Evolutionary conservation across 2,329 filamentous ascomycete genomes (phyloP), one percentile per base, ranked within the genome.

Genomic region (Alternaria sp.): DNA sequence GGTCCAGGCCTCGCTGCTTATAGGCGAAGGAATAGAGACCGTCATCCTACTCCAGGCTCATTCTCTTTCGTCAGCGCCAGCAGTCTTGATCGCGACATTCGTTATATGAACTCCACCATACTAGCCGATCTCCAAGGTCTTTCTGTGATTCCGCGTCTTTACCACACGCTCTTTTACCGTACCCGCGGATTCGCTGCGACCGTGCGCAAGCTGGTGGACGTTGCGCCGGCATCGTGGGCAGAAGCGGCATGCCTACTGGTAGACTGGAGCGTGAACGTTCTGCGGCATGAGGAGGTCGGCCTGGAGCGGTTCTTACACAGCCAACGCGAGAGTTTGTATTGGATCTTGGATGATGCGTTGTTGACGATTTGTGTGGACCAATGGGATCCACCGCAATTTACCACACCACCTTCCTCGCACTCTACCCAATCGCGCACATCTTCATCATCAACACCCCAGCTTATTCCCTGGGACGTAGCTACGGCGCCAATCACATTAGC

Each of bases 251-350:
- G 54, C 23, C 52, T 56, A 14, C 36, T 62, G n/a, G 42, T 66
- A 1, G 44, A 62, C 13, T 65, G 53, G 54, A 60, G 59, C 10
- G 40, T 60, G 6, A 33, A 54, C 2, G 23, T 66, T 7, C 24
- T 66, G 21, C 54, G 50, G 13, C 53, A 58, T 13, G 23, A 54
- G 3, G 26, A 31, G 17, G 24, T 65, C 3, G 17, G 51, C 5
- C 52, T 66, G 23, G 56, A 65, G 23, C 31, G 45, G 1, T 63
- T 66, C n/a, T 40, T 66, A 36, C 52, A 55, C 26, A 58, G 62
- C 24, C 62, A 65, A 42, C 52, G 62, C 4, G 51, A 58, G 13
- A 67, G 64, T 28, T 45, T 67, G 10, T 67, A 65, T 48, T 61
- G 56, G 58, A 60, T 63, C 0, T 36, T 66, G 13, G 64, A 66